These are phyloP conservation scores for Yamadazyma olivae DNA, from an alignment of 805 yeast species.

Conservation along the genomic window DNA sequence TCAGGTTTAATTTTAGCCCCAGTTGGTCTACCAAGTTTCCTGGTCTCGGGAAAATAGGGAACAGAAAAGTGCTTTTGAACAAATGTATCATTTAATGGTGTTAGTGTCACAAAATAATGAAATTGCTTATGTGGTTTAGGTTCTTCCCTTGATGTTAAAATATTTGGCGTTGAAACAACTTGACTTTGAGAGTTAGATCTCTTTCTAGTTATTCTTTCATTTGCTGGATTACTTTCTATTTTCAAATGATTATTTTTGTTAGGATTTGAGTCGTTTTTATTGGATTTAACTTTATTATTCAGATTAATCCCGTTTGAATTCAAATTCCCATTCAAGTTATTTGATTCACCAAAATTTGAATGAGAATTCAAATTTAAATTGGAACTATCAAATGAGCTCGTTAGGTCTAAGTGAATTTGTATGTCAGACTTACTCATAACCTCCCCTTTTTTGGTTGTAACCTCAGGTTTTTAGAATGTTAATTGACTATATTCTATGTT, in stretches of 20 bases:
- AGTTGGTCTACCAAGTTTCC: slow-evolving; percentile 88
- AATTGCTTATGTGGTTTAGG: slow-evolving; percentile 24
- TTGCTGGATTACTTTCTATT: neutral
- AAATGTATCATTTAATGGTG: slow-evolving; percentile 79
- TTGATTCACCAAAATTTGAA: no score
- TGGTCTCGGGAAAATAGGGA: slow-evolving; percentile 77
- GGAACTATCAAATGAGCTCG: no score
- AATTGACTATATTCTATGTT: no score
- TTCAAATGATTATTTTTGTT: neutral
- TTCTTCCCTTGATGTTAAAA: slow-evolving; percentile 6
- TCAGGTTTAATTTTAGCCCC: slow-evolving; percentile 57
- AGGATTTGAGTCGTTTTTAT: neutral
- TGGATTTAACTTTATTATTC: no score
- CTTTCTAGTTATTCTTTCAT: slow-evolving; percentile 17
- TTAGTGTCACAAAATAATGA: slow-evolving; percentile 63
- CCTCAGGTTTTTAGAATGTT: no score
- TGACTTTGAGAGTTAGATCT: slow-evolving; percentile 44
- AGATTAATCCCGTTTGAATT: no score
- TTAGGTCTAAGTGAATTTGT: no score
- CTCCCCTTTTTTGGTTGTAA: no score
- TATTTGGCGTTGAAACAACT: slow-evolving; percentile 25
- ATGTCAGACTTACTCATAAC: no score
- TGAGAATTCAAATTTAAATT: no score
- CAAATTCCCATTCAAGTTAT: no score
- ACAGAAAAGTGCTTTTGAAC: slow-evolving; percentile 74